phyloP scores from a whole-genome alignment of 306 rosid genomes.

The Astragalus membranaceus region DNA sequence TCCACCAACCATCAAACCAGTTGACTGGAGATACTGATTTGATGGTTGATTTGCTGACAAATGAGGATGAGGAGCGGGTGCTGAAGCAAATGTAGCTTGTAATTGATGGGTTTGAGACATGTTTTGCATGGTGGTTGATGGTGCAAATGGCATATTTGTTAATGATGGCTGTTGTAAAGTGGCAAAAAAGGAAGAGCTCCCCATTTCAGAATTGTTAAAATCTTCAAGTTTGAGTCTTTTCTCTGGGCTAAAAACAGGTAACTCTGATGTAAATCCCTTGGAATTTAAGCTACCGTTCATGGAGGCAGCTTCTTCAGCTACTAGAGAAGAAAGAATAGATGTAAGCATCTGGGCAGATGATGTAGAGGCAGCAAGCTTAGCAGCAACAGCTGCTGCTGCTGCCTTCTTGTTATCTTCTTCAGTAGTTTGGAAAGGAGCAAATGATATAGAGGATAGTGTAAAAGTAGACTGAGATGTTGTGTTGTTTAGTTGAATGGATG shows the following conservation, averaged over 20 bases:
- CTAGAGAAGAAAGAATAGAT: constrained; percentile 80
- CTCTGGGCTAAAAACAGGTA: constrained; percentile 53
- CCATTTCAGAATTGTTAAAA: constrained; percentile 41
- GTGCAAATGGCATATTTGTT: constrained; percentile 28
- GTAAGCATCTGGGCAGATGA: constrained; percentile 93
- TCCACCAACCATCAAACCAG: constrained; percentile 50
- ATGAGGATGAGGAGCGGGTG: constrained; percentile 41
- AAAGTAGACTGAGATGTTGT: neutral
- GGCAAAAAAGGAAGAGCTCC: constrained; percentile 36
- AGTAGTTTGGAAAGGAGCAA: constrained; percentile 43
- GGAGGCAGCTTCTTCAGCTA: constrained; percentile 93
- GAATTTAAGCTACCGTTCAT: constrained; percentile 44
- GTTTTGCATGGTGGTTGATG: constrained; percentile 39
- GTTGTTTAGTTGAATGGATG: constrained; percentile 26
- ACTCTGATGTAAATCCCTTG: constrained; percentile 44
- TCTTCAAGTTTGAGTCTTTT: constrained; percentile 80
- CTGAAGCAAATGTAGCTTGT: constrained; percentile 48
- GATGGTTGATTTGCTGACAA: constrained; percentile 41
- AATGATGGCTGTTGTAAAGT: constrained; percentile 41
- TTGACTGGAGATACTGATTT: constrained; percentile 55
- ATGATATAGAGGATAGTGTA: constrained; percentile 40
- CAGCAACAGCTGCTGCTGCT: constrained; percentile 84
- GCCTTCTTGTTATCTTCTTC: constrained; percentile 84
- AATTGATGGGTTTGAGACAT: constrained; percentile 47
- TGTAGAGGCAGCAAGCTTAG: constrained; percentile 87